Base-by-base conservation (phyloP, 2,329 filamentous ascomycete genomes). In the Incumbomyces delicatus region DNA sequence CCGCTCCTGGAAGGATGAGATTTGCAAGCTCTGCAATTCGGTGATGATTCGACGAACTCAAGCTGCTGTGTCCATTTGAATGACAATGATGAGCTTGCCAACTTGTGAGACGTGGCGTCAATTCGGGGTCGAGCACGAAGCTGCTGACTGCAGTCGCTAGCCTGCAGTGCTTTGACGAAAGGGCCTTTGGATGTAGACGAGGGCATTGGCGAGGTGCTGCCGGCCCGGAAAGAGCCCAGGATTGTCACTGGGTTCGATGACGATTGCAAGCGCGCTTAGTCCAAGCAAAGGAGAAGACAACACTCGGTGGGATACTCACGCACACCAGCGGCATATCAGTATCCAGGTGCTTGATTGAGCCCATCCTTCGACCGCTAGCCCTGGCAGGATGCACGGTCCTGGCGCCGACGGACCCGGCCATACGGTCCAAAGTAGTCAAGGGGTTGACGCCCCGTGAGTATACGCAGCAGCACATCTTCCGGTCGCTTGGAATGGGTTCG, bases 81-180 rank as follows among this genome's bases (percentile, higher is more conserved):
- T n/a, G n/a, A n/a, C n/a, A n/a, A n/a, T n/a, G n/a, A n/a, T n/a
- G n/a, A 20, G 36, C 36, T 39, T 39, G 16, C 16, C 6, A 16
- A 17, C n/a, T 4, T 10, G 16, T 12, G 10, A 4, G 10, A 20
- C 17, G 6, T 11, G 16, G 27, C 16, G 10, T 10, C 17, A 10
- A 16, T n/a, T n/a, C n/a, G n/a, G n/a, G n/a, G n/a, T n/a, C n/a
- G n/a, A n/a, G n/a, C n/a, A 70, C 66, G 11, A 71, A 71, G 46
- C 59, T 80, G 2, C 50, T 77, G 44, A 69, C 75, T 2, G 67
- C 69, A 1, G 68, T 80, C 43, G 70, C 75, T 2, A 68, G 68
- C 1, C 55, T 80, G n/a, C 73, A 77, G 48, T 69, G 72, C 38
- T 73, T 79, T 1, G 75, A 80, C n/a, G 31, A 65, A 71, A 6